Evolutionary conservation across 2,329 filamentous ascomycete genomes (phyloP), one percentile per base, ranked within the genome.

Genomic region (Ascochyta pisi): DNA sequence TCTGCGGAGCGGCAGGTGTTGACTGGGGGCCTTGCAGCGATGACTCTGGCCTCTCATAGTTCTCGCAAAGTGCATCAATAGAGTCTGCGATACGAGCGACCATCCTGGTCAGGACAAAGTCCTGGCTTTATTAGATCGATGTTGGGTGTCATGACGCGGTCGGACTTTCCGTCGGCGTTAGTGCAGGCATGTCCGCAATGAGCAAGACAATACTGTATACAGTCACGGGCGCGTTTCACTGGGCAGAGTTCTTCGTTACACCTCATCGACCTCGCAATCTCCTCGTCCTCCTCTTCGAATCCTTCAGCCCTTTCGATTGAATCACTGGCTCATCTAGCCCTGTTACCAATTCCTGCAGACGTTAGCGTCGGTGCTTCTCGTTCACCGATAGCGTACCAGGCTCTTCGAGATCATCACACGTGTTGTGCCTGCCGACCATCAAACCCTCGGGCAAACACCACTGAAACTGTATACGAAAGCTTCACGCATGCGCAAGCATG

Each of bases 401-500:
- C 24, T 49, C 42, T 41, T 37, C 6, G n/a, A 47, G 24, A 27
- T 33, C 38, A 48, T 43, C 47, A 31, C 41, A 46, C 37, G n/a
- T 24, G 37, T 41, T 38, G 42, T 39, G 41, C 38, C 53, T 47
- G 47, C 50, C 34, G 10, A 19, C 22, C 23, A 22, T 41, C 13
- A 23, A 24, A 10, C 22, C 9, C 43, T 24, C 38, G 43, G 26
- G 38, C 48, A 47, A 38, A 29, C 29, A 5, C 6, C 8, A 46
- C 12, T 37, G 42, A 47, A 24, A 19, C 23, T 47, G 22, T 23
- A 41, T 37, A 47, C 15, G 27, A 24, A 47, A 10, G 22, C 12
- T 13, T 8, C 27, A 23, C 22, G n/a, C 38, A 44, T 46, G 43
- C 42, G 27, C 48, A 49, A 43, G 29, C 43, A 74, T 73, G 70